Evolutionary conservation across 163 green algal genomes (phyloP), one percentile per base, ranked within the genome.

Genomic region (Scenedesmus sp.): DNA sequence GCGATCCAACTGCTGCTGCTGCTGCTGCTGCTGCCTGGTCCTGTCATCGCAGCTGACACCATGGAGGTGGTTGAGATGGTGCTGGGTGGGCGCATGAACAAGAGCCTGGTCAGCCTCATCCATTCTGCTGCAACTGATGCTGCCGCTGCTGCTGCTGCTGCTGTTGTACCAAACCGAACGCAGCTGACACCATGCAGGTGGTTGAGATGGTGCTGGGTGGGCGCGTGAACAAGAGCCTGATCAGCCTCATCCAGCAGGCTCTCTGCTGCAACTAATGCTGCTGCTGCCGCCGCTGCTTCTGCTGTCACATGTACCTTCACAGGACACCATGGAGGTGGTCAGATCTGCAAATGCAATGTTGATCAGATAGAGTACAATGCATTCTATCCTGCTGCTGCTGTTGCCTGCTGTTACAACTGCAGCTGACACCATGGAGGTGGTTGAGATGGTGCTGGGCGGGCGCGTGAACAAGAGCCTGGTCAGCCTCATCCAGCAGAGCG

Each of bases 51-150:
- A 98, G 97, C 89, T 9, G 91, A 95, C 52, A 99, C 98, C 4
- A 99, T 99, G 98, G 98, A 99, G 82, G 97, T 99, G 59, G 98
- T 99, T 89, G 98, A 99, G 94, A 99, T 99, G 98, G 98, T 99
- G 82, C 95, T 99, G 87, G 97, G 97, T n/a, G 98, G 98, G 3
- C 97, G 98, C 55, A 98, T 99, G 60, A 99, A 99, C 95, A 99
- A 99, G 94, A 96, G 93, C 9, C 94, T 99, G 67, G 98, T 99
- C 57, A 98, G 95, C 10, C 95, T 99, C 62, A 99, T 99, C 91
- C 95, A 4, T 97, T 15, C 16, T 76, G 66, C 10, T 20, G 66
- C 18, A 34, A 20, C 66, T 13, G 0, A 2, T 76, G 12, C 66
- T 20, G 9, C 8, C 0, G 16, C 3, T 73, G 62, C 62, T 82